phyloP scores from a whole-genome alignment of 768 basidiomycete species.

The Asterophora lycoperdoides region DNA sequence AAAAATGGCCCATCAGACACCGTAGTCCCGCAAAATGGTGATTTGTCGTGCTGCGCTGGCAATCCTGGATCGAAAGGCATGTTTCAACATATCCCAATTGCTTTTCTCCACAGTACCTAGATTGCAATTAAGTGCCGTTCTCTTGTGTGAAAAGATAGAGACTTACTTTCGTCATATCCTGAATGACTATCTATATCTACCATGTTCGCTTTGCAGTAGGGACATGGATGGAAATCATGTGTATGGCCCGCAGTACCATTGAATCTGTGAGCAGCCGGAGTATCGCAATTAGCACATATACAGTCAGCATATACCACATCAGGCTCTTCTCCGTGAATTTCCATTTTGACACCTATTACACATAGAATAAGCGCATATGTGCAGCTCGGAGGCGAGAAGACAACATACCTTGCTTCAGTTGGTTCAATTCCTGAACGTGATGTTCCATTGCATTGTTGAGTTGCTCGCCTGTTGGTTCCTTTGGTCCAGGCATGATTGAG shows the following conservation, averaged over 20 bases:
- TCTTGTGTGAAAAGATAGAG: not conserved
- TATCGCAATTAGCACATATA: slow-evolving; percentile 24
- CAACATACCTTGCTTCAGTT: slow-evolving; percentile 20
- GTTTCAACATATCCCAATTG: slow-evolving; percentile 14
- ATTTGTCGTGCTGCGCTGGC: slow-evolving; percentile 7
- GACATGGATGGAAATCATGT: slow-evolving; percentile 24
- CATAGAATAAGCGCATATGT: not conserved
- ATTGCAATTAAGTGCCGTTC: slow-evolving; percentile 1
- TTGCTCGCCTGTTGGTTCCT: slow-evolving; percentile 22
- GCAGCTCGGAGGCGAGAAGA: slow-evolving; percentile 1
- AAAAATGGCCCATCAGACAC: slow-evolving; percentile 20
- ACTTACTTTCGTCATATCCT: slow-evolving; percentile 7
- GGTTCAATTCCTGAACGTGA: slow-evolving; percentile 12
- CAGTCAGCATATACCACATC: slow-evolving; percentile 21
- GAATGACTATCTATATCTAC: slow-evolving; percentile 16
- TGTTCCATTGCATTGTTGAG: slow-evolving; percentile 23
- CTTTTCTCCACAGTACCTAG: slow-evolving; percentile 6
- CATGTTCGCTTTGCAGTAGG: slow-evolving; percentile 19
- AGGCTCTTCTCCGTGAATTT: slow-evolving; percentile 16
- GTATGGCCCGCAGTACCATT: slow-evolving; percentile 23
- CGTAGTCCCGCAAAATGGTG: slow-evolving; percentile 18
- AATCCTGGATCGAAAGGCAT: slow-evolving; percentile 9
- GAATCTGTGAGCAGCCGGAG: slow-evolving; percentile 23
- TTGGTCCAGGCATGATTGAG: slow-evolving; percentile 23
- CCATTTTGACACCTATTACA: slow-evolving; percentile 21